A percentile compares a stretch with the other conserved stretches of the same genome.
Conservation (phyloP, 768 basidiomycete genomes). For the Russula ochroleuca region DNA sequence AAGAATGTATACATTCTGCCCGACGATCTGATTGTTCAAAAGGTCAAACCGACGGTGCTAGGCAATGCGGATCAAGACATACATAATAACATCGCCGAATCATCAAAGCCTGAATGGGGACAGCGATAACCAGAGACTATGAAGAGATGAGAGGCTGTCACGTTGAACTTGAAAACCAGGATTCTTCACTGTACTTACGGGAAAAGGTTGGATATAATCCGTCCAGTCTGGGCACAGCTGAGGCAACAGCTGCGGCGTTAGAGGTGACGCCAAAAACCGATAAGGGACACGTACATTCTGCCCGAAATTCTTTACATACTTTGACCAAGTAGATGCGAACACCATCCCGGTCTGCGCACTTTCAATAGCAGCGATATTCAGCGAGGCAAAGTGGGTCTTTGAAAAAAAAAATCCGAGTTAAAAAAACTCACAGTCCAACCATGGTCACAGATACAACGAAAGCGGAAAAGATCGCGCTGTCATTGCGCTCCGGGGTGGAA, state of each 20-base stretch:
- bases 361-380: neutral
- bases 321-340: conserved; percentile 4
- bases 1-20: conserved; percentile 4
- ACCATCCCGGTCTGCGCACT: conserved; percentile 8
- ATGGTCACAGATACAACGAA: conserved; percentile 7
- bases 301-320: conserved; percentile 5
- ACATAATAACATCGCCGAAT: conserved; percentile 22
- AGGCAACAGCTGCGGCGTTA: neutral
- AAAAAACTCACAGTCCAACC: conserved; percentile 13
- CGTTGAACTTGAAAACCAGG: neutral
- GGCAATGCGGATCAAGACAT: neutral
- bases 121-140: conserved; percentile 4
- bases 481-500: neutral
- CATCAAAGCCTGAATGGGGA: conserved; percentile 16
- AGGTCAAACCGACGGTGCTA: neutral
- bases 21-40: neutral
- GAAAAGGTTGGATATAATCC: neutral
- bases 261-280: neutral
- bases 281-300: neutral
- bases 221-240: neutral
- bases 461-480: neutral
- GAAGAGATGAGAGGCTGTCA: neutral
- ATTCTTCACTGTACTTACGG: neutral
- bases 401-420: neutral
- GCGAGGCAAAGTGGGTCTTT: neutral